A percentile compares a stretch with the other conserved stretches of the same genome.
Evolutionary conservation across 2,329 filamentous ascomycete species (phyloP).

Genomic region (Arthrobotrys sinensis): DNA sequence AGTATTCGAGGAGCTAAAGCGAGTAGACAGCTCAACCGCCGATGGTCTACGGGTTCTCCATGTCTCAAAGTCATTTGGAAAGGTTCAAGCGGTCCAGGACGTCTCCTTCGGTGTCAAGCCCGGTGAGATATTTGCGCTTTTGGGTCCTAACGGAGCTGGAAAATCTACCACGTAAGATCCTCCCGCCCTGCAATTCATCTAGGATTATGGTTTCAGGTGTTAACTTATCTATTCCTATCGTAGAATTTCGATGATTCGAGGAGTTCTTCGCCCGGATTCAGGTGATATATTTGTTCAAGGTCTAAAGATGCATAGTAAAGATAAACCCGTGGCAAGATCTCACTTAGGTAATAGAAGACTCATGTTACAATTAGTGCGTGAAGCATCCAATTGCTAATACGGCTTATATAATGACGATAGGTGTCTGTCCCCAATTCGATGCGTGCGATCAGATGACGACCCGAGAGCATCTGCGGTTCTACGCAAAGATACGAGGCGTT

Average conservation of each 20-base stretch:
- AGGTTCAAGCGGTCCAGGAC: conserved; percentile 86
- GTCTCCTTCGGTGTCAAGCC: conserved; percentile 85
- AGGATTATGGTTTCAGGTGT: background rate
- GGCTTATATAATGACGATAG: conserved; percentile 66
- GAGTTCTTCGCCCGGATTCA: conserved; percentile 84
- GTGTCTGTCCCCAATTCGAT: conserved; percentile 91
- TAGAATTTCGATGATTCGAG: conserved; percentile 88
- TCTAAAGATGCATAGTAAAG: conserved; percentile 77
- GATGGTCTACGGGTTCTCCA: conserved; percentile 85
- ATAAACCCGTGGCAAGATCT: conserved; percentile 79
- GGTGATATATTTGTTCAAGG: conserved; percentile 87
- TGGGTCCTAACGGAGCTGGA: conserved; percentile 92
- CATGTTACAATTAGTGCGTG: background rate
- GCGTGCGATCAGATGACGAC: conserved; percentile 94
- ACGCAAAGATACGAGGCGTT: conserved; percentile 86
- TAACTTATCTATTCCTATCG: background rate
- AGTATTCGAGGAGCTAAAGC: conserved; percentile 76
- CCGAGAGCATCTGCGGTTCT: conserved; percentile 87
- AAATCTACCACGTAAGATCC: conserved; percentile 70
- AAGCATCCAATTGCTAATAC: background rate
- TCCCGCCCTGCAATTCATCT: background rate
- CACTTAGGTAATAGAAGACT: conserved; percentile 71
- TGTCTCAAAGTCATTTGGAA: conserved; percentile 83
- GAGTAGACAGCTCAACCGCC: conserved; percentile 73
- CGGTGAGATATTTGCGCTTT: conserved; percentile 87